A percentile compares a stretch with the other conserved stretches of the same genome.
These are phyloP conservation scores for Magnusiomyces suaveolens DNA, from an alignment of 1,139 yeast species.

Conservation along the genomic window DNA sequence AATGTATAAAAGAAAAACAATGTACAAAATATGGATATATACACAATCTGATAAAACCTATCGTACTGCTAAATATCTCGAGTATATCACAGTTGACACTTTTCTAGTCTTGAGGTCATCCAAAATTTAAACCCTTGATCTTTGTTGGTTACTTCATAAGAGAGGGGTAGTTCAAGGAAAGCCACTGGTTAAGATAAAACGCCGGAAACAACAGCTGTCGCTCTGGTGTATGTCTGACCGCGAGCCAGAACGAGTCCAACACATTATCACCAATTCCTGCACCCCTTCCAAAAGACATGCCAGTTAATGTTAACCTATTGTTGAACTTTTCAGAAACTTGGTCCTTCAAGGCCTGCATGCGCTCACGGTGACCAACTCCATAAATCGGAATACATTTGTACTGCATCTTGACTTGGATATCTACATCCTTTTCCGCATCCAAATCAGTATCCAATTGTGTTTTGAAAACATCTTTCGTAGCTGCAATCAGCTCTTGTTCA, in stretches of 20 bases:
- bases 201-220: conserved; percentile 27
- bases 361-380: conserved; percentile 56
- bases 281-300: conserved; percentile 74
- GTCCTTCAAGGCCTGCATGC: conserved; percentile 35
- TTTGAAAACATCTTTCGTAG: conserved; percentile 41
- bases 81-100: too few relatives aligned
- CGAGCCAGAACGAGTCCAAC: conserved; percentile 50
- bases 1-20: too few relatives aligned
- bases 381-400: conserved; percentile 71
- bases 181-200: conserved; percentile 23
- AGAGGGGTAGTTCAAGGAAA: conserved; percentile 21
- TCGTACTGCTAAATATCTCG: too few relatives aligned
- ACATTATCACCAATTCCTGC: conserved; percentile 89
- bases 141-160: conserved; percentile 3
- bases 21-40: too few relatives aligned
- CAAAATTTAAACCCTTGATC: too few relatives aligned
- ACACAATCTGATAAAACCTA: too few relatives aligned
- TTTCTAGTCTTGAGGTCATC: too few relatives aligned
- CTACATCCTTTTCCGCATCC: conserved; percentile 41
- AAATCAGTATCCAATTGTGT: conserved; percentile 47
- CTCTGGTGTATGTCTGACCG: conserved; percentile 33
- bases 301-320: conserved; percentile 53
- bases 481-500: conserved; percentile 36
- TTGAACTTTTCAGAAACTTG: conserved; percentile 32
- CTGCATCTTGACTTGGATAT: conserved; percentile 34